Evolutionary conservation across 805 yeast genomes (phyloP).

Genomic region (Candida chilensis): DNA sequence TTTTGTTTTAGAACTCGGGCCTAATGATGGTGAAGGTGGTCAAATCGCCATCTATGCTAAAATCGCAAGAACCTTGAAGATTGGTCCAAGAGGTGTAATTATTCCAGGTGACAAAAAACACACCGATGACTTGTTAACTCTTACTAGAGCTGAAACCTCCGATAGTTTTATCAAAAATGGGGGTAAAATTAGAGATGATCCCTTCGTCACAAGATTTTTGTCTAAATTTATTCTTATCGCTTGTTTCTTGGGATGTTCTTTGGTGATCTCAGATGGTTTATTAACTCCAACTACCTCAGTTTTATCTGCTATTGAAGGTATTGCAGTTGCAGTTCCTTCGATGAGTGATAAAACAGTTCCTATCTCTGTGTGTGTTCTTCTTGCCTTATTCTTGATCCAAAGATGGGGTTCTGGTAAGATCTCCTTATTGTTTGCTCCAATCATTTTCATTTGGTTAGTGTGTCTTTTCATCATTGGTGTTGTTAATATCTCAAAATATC

Average conservation of each 20-base stretch:
- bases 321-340: constrained; percentile 40
- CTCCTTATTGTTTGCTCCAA: constrained; percentile 44
- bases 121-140: constrained; percentile 16
- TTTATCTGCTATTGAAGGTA: constrained; percentile 47
- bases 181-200: constrained; percentile 9
- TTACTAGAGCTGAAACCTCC: constrained; percentile 30
- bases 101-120: constrained; percentile 24
- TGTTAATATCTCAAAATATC: constrained; percentile 30
- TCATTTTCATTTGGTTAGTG: constrained; percentile 41
- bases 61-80: constrained; percentile 36
- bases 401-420: constrained; percentile 40
- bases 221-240: constrained; percentile 21
- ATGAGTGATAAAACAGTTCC: constrained; percentile 30
- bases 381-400: constrained; percentile 36
- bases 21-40: constrained; percentile 56
- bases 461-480: constrained; percentile 35
- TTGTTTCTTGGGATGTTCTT: constrained; percentile 46
- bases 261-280: constrained; percentile 51
- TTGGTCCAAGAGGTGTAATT: constrained; percentile 35
- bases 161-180: constrained; percentile 10
- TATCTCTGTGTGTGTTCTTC: constrained; percentile 37
- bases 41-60: constrained; percentile 57
- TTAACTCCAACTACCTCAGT: constrained; percentile 60
- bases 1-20: constrained; percentile 40
- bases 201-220: constrained; percentile 15